These are phyloP conservation scores for Cryptosporidium parvum DNA, from an alignment of 169 alveolate species.

Conservation along the genomic window DNA sequence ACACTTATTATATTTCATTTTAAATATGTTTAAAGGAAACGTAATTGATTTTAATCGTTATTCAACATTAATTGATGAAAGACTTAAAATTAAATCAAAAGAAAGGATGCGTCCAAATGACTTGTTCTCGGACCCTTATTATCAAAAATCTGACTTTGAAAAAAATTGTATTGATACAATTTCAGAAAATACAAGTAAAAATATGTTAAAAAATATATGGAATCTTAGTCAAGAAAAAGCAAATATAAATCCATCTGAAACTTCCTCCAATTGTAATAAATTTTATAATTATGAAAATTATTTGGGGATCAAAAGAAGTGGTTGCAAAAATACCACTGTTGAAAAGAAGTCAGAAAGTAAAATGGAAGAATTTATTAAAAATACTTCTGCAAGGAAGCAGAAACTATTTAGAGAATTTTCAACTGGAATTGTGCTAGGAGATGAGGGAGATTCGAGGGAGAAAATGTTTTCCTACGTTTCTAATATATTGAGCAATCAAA, in stretches of 20 bases:
- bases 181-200: constrained; percentile 7
- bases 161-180: not conserved
- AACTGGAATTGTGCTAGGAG: constrained; percentile 32
- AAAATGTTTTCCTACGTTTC: constrained; percentile 24
- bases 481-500: not conserved
- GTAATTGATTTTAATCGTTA: constrained; percentile 39
- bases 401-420: constrained; percentile 52
- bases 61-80: constrained; percentile 35
- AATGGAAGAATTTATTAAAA: not conserved
- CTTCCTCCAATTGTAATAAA: not conserved
- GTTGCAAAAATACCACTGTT: not conserved
- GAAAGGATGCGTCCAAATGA: constrained; percentile 45
- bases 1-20: no score
- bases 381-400: constrained; percentile 42
- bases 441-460: constrained; percentile 29
- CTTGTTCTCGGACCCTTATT: constrained; percentile 34
- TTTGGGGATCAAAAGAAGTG: not conserved
- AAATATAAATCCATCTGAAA: not conserved
- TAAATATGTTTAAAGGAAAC: not conserved
- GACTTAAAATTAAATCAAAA: constrained; percentile 31
- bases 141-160: not conserved
- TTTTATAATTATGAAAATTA: not conserved
- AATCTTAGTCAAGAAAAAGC: not conserved
- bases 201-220: constrained; percentile 12
- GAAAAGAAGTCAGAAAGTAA: not conserved